Conservation (phyloP, 345 rosid genomes). For the Jatropha curcas region DNA sequence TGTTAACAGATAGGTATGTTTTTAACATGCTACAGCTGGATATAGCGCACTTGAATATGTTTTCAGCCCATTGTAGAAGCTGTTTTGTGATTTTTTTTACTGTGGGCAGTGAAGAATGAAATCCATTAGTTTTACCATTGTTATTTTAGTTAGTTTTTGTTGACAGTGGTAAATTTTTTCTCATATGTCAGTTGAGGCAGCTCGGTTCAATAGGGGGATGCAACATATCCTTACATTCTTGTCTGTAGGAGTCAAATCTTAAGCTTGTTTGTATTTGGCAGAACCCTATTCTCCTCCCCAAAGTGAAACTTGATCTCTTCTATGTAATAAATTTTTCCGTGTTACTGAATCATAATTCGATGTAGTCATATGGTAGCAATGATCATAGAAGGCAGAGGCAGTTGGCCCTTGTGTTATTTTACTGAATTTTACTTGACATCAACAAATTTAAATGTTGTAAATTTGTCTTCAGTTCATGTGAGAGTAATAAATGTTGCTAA, state of each 20-base stretch:
- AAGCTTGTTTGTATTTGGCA: not conserved
- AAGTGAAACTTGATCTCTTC: not conserved
- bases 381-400: not conserved
- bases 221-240: not conserved
- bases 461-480: not conserved
- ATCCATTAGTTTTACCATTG: not conserved
- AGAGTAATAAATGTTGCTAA: not conserved
- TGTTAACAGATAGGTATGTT: too few relatives aligned
- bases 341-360: not conserved
- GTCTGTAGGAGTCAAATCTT: not conserved
- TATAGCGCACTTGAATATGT: not conserved
- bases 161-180: not conserved
- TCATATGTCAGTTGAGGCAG: not conserved
- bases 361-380: not conserved
- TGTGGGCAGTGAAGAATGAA: not conserved
- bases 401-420: not conserved
- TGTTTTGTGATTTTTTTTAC: not conserved
- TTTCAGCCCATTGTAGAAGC: not conserved
- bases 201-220: not conserved
- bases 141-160: not conserved
- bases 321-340: not conserved
- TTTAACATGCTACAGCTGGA: too few relatives aligned
- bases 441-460: not conserved
- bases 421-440: not conserved
- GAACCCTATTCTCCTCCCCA: not conserved